Conservation (phyloP, 2,329 filamentous ascomycete species). For the Truncatella angustata region DNA sequence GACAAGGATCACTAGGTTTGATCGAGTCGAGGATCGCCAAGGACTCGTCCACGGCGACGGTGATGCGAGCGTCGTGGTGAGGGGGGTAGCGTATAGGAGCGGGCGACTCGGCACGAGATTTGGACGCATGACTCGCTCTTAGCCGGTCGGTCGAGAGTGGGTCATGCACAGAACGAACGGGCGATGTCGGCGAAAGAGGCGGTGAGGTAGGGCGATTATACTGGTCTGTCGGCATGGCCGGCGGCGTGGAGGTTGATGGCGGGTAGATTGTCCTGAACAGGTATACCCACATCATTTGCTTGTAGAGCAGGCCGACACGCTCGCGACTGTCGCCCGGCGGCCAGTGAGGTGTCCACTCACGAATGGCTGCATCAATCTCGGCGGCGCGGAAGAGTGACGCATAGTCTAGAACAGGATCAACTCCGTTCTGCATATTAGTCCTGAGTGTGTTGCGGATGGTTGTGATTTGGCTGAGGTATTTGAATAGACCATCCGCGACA, state of each 20-base stretch:
- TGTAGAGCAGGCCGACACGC: constrained; percentile 57
- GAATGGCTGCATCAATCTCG: constrained; percentile 72
- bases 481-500: constrained; percentile 78
- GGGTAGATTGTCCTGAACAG: constrained; percentile 61
- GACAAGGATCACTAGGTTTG: constrained; percentile 54
- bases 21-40: constrained; percentile 54
- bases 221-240: constrained; percentile 13
- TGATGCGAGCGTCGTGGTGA: constrained; percentile 51
- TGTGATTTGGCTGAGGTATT: constrained; percentile 76
- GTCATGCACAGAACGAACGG: constrained; percentile 14
- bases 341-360: constrained; percentile 69
- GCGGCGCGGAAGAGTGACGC: constrained; percentile 69
- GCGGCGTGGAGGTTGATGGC: constrained; percentile 32
- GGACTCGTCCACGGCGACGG: constrained; percentile 54
- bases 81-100: constrained; percentile 45
- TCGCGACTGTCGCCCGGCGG: constrained; percentile 56
- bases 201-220: constrained; percentile 12
- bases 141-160: constrained; percentile 20
- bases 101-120: constrained; percentile 37
- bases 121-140: constrained; percentile 19
- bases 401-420: constrained; percentile 72
- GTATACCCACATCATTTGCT: constrained; percentile 66
- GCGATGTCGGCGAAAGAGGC: constrained; percentile 17
- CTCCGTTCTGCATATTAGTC: constrained; percentile 57
- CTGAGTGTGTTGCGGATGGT: constrained; percentile 74